These are phyloP conservation scores for Pseudognaphalium luteoalbum DNA, from an alignment of 129 eudicot species.

Conservation along the genomic window DNA sequence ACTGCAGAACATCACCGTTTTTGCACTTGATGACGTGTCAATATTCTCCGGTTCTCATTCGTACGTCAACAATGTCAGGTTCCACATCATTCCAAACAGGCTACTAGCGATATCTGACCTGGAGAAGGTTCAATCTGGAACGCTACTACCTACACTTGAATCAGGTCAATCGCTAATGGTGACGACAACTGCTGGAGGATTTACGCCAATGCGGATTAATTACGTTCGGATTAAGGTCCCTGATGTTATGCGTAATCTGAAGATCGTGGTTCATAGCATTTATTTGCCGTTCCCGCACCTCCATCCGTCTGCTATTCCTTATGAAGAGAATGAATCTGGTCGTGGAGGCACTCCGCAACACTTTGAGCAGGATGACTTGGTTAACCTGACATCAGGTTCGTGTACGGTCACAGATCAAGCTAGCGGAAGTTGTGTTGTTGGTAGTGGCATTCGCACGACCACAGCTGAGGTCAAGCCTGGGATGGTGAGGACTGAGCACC, in stretches of 20 bases:
- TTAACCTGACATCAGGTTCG: conserved; percentile 16
- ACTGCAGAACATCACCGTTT: conserved; percentile 56
- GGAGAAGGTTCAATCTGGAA: conserved; percentile 41
- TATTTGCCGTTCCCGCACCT: conserved; percentile 62
- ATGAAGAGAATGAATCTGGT: conserved; percentile 25
- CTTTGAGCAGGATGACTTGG: conserved; percentile 26
- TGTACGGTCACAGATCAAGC: conserved; percentile 28
- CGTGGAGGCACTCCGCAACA: conserved; percentile 21
- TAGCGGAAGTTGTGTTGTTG: conserved; percentile 34
- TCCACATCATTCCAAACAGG: conserved; percentile 67
- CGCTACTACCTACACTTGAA: conserved; percentile 60
- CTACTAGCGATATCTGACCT: conserved; percentile 47
- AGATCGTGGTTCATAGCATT: conserved; percentile 71
- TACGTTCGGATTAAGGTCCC: conserved; percentile 56
- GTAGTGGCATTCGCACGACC: conserved; percentile 10
- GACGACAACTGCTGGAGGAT: conserved; percentile 58
- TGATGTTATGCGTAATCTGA: conserved; percentile 57
- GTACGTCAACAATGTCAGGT: conserved; percentile 57
- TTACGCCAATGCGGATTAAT: conserved; percentile 65
- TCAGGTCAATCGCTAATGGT: conserved; percentile 57
- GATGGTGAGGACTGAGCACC: conserved; percentile 34
- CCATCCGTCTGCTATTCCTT: conserved; percentile 31
- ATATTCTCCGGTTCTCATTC: conserved; percentile 60
- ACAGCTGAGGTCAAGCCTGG: conserved; percentile 28
- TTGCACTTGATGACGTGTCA: conserved; percentile 64